Evolutionary conservation across 495 filamentous ascomycete species (phyloP), one percentile per base, ranked within the genome.

Genomic region (Hypomontagnella monticulosa): DNA sequence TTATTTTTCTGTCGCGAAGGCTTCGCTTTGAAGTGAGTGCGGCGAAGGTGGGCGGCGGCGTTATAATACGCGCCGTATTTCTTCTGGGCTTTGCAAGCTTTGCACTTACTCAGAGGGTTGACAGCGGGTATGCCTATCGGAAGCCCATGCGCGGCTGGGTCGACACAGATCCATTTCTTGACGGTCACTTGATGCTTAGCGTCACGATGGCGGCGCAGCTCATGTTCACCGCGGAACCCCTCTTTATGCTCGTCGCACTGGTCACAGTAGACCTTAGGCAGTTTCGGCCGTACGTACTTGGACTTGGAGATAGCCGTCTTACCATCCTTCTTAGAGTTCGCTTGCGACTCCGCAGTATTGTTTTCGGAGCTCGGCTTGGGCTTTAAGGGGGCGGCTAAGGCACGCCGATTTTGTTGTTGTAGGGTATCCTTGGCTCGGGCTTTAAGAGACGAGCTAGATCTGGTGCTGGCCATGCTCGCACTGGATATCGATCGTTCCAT

Each of bases 41-140:
- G 87, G 15, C 93, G 86, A 11, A 99, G 83, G 73, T 97, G 95
- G 0, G 93, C 94, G 1, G 93, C 92, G 1, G 94, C 94, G 66
- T 99, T 99, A 73, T 99, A 97, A 75, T 99, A 96, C 18, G 90
- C 91, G 3, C 89, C 90, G 69, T 99, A 99, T 55, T 81, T 83
- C 79, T 97, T 97, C 47, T 82, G 78, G 19, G 84, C 84, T 8
- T 83, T 83, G 63, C 95, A 99, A 37, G 90, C 86, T 74, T 97
- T 97, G 84, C 95, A 99, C 61, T 89, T 91, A n/a, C 83, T 79
- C 4, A 98, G 83, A 12, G 83, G 73, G 62, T 92, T 89, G 46
- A 88, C 84, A 40, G 84, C 80, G 16, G 75, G 79, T 33, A 82
- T 76, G 32, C 66, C 42, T 49, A 74, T 71, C 7, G 73, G 69